These are phyloP conservation scores for Yarrowia sp. DNA, from an alignment of 805 yeast genomes.

Conservation along the genomic window DNA sequence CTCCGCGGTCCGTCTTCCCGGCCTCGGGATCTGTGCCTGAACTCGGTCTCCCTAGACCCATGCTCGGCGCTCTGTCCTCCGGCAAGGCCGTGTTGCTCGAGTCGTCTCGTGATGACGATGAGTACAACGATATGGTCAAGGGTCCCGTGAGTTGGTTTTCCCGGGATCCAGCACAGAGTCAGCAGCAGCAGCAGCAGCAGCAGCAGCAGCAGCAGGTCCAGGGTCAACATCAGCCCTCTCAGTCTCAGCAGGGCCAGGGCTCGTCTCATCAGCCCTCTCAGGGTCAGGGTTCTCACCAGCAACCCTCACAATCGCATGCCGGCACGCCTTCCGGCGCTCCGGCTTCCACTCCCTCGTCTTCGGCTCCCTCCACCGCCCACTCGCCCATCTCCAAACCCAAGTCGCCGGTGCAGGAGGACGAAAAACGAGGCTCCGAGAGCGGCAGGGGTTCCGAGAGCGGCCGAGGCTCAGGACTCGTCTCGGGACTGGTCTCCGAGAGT, in stretches of 20 bases:
- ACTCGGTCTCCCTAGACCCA: constrained; percentile 28
- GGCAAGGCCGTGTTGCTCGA: constrained; percentile 38
- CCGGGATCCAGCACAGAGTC: constrained; percentile 6
- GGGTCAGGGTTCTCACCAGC: constrained; percentile 5
- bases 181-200: constrained; percentile 31
- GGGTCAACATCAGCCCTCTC: constrained; percentile 14
- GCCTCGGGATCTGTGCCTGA: constrained; percentile 36
- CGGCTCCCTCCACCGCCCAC: constrained; percentile 35
- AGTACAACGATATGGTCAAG: constrained; percentile 40
- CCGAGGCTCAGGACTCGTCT: too few species aligned
- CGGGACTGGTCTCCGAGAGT: too few species aligned
- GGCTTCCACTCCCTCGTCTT: constrained; percentile 3
- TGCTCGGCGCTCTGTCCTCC: constrained; percentile 28
- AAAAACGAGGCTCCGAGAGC: too few species aligned
- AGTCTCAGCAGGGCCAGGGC: constrained; percentile 18
- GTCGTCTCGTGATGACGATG: constrained; percentile 36
- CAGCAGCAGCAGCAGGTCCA: constrained; percentile 11
- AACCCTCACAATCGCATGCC: constrained; percentile 35
- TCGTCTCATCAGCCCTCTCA: constrained; percentile 6
- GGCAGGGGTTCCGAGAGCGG: too few species aligned
- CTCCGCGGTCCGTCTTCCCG: constrained; percentile 44
- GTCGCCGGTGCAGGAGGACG: constrained; percentile 24
- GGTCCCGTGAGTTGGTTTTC: constrained; percentile 40
- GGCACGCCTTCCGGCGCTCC: constrained; percentile 4
- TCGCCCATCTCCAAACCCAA: constrained; percentile 35